Conservation (phyloP, 371 early-diverging fungal species). For the Chytridium lagenaria region DNA sequence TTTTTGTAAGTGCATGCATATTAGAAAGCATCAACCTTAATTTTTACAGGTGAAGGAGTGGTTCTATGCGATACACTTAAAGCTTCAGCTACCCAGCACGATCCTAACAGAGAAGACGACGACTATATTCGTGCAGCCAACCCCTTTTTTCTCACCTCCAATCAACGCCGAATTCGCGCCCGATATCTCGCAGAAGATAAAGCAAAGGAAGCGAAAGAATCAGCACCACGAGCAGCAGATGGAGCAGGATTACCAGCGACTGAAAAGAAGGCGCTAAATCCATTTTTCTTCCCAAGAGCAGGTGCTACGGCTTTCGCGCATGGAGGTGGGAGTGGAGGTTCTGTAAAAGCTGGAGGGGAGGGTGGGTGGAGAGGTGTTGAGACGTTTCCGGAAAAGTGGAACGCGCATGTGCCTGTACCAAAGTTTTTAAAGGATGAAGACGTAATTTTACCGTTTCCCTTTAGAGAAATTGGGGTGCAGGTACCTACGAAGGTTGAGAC, state of each 20-base stretch:
- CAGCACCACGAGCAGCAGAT: too few relatives aligned
- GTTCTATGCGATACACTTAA: too few relatives aligned
- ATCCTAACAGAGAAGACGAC: too few relatives aligned
- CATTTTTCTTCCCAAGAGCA: neutral
- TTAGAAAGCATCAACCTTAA: too few relatives aligned
- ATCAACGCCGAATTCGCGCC: neutral
- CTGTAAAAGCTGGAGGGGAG: neutral
- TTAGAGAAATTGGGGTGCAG: neutral
- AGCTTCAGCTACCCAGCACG: too few relatives aligned
- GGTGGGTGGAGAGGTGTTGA: neutral
- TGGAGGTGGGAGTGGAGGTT: neutral
- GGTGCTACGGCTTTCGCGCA: slow-evolving; percentile 2
- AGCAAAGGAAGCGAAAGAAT: neutral
- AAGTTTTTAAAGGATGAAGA: neutral
- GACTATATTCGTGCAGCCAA: neutral
- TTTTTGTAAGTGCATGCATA: too few relatives aligned
- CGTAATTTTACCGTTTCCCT: neutral
- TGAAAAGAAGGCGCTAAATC: neutral
- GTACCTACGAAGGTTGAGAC: neutral
- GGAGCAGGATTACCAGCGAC: too few relatives aligned
- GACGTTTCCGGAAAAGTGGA: neutral
- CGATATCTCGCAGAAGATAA: neutral
- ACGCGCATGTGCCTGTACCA: neutral
- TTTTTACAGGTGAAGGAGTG: too few relatives aligned
- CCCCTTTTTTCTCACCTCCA: neutral